Percentiles rank a stretch among this genome's conserved stretches.
phyloP scores from a whole-genome alignment of 805 yeast genomes.

The Candida cerambycidarum region DNA sequence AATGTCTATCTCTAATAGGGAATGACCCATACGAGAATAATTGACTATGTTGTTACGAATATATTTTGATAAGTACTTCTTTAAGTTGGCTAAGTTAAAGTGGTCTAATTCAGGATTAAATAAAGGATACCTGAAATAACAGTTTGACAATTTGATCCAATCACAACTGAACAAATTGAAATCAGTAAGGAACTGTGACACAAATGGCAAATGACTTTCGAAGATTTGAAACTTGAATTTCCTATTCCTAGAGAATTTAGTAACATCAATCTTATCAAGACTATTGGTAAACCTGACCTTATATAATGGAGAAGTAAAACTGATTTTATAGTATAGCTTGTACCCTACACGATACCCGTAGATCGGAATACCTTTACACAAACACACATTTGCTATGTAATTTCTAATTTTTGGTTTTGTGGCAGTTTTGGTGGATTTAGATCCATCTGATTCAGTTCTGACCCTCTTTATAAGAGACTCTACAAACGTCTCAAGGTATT shows the following conservation, averaged over 20 bases:
- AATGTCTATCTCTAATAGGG: slow-evolving; percentile 72
- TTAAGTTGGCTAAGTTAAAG: slow-evolving; percentile 14
- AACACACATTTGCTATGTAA: slow-evolving; percentile 57
- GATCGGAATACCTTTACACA: slow-evolving; percentile 76
- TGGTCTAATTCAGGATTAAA: slow-evolving; percentile 16
- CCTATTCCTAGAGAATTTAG: slow-evolving; percentile 6
- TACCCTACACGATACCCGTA: slow-evolving; percentile 80
- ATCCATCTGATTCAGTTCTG: neutral
- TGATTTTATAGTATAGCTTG: slow-evolving; percentile 65
- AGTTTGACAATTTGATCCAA: slow-evolving; percentile 55
- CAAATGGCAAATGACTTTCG: slow-evolving; percentile 80
- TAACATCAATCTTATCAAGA: slow-evolving; percentile 19
- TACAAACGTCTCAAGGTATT: slow-evolving; percentile 46
- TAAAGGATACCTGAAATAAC: slow-evolving; percentile 60
- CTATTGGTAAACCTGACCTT: slow-evolving; percentile 52
- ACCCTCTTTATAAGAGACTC: slow-evolving; percentile 11
- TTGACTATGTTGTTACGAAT: slow-evolving; percentile 26
- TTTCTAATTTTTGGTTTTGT: slow-evolving; percentile 20
- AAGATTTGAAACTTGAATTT: slow-evolving; percentile 27
- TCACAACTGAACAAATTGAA: slow-evolving; percentile 83
- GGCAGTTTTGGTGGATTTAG: neutral
- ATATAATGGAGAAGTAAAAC: slow-evolving; percentile 62
- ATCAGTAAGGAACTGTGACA: slow-evolving; percentile 78
- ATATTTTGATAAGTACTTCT: slow-evolving; percentile 8
- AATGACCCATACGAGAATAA: slow-evolving; percentile 57